A percentile compares a stretch with the other conserved stretches of the same genome.
These are phyloP conservation scores for Whalleya microplaca DNA, from an alignment of 2,329 filamentous ascomycete species.

Conservation along the genomic window DNA sequence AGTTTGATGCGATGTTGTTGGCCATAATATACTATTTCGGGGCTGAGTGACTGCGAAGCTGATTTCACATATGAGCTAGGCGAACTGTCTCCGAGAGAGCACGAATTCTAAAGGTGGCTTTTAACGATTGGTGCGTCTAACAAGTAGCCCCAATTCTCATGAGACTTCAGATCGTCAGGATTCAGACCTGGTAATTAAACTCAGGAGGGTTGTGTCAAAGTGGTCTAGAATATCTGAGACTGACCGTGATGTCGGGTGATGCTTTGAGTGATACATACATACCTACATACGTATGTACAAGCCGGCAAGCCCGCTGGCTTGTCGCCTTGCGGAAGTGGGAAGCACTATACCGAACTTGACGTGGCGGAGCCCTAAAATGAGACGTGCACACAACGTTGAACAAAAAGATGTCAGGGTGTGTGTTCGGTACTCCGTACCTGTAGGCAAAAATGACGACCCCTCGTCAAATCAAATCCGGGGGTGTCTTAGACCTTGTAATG, in stretches of 20 bases:
- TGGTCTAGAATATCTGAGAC: background rate
- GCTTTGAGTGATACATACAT: background rate
- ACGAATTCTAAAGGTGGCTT: too few species aligned
- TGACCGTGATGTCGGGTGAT: background rate
- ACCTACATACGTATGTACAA: too few species aligned
- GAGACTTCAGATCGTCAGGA: background rate
- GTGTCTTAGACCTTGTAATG: background rate
- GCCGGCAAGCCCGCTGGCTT: background rate
- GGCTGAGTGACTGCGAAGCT: too few species aligned
- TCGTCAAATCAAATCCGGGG: constrained; percentile 2
- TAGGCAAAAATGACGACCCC: background rate
- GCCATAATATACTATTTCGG: too few species aligned
- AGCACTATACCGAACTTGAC: background rate
- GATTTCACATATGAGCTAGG: too few species aligned
- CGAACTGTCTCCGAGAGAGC: too few species aligned
- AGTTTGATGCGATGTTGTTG: too few species aligned
- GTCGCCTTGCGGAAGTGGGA: background rate
- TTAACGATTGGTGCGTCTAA: too few species aligned
- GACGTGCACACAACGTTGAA: constrained; percentile 12
- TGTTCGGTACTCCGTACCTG: too few species aligned
- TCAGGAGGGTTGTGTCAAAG: background rate
- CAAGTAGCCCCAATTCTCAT: background rate
- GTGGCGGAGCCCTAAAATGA: constrained; percentile 12
- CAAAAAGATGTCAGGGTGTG: too few species aligned
- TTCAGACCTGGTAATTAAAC: background rate